Conservation (phyloP, 192 early-diverging fungal genomes). For the Coemansia sp. region DNA sequence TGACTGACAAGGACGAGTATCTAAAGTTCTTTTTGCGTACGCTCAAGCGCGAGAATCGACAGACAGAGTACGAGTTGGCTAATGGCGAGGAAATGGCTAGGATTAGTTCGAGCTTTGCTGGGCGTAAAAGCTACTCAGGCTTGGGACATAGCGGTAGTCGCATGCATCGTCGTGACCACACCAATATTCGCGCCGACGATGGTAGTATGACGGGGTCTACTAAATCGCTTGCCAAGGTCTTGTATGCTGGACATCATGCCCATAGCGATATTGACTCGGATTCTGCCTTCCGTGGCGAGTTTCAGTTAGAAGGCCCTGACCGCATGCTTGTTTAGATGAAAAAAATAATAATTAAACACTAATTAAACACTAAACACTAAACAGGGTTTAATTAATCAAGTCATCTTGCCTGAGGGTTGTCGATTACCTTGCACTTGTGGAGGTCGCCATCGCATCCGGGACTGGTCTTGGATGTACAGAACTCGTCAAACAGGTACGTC, state of each 20-base stretch:
- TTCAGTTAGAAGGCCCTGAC: background rate
- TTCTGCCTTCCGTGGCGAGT: background rate
- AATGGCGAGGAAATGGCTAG: slow-evolving; percentile 33
- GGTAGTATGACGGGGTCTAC: slow-evolving; percentile 24
- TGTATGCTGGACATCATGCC: background rate
- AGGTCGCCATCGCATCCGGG: no score
- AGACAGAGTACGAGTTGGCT: slow-evolving; percentile 42
- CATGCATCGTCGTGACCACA: background rate
- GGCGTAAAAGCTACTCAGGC: slow-evolving; percentile 5
- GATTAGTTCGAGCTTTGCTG: slow-evolving; percentile 7
- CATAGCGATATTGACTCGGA: slow-evolving; percentile 1
- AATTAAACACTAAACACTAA: no score
- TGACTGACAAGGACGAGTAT: slow-evolving; percentile 25
- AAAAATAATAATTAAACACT: background rate
- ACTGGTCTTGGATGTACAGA: no score
- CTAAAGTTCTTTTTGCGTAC: slow-evolving; percentile 27
- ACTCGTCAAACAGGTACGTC: no score
- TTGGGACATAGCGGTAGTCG: background rate
- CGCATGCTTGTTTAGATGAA: slow-evolving; percentile 11
- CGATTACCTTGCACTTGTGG: no score
- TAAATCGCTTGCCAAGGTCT: slow-evolving; percentile 21
- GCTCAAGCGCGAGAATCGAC: slow-evolving; percentile 22
- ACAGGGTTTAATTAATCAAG: no score
- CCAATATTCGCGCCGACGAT: background rate
- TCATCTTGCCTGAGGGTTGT: no score